Percentiles rank a stretch among this genome's conserved stretches.
Evolutionary conservation across 2,329 filamentous ascomycete species (phyloP).

Genomic region (Xylaria sp.): DNA sequence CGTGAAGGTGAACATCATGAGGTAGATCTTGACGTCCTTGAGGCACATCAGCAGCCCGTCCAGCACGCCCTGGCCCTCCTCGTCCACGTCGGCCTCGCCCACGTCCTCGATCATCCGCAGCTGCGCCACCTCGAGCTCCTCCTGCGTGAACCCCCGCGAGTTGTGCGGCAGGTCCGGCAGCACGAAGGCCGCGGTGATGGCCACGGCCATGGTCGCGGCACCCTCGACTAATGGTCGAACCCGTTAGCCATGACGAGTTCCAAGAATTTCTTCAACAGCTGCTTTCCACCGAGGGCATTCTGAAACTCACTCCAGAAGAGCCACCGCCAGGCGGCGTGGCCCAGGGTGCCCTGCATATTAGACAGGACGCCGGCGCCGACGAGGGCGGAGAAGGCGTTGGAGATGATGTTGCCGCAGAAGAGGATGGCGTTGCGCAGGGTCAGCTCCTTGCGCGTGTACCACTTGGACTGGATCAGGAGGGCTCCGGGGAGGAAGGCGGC

Average conservation of each 20-base stretch:
- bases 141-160: slow-evolving; percentile 59
- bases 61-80: slow-evolving; percentile 51
- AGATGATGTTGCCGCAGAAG: slow-evolving; percentile 62
- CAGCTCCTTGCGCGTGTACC: slow-evolving; percentile 65
- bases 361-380: slow-evolving; percentile 62
- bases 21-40: slow-evolving; percentile 63
- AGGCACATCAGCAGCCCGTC: slow-evolving; percentile 61
- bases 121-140: slow-evolving; percentile 59
- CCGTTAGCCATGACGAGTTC: slow-evolving; percentile 41
- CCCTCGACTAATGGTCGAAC: slow-evolving; percentile 55
- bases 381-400: slow-evolving; percentile 62
- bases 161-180: slow-evolving; percentile 60
- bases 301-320: slow-evolving; percentile 51
- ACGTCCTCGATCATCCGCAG: slow-evolving; percentile 60
- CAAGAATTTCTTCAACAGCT: background rate
- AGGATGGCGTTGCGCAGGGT: slow-evolving; percentile 58
- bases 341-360: slow-evolving; percentile 58
- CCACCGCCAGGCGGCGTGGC: slow-evolving; percentile 63
- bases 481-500: slow-evolving; percentile 68
- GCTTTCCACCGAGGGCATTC: no score
- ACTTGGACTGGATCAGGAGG: slow-evolving; percentile 65
- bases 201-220: slow-evolving; percentile 52
- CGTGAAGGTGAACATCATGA: slow-evolving; percentile 65
- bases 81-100: slow-evolving; percentile 57
- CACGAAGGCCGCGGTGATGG: slow-evolving; percentile 50